These are phyloP conservation scores for Condylostoma magnum DNA, from an alignment of 169 alveolate species.

Conservation along the genomic window DNA sequence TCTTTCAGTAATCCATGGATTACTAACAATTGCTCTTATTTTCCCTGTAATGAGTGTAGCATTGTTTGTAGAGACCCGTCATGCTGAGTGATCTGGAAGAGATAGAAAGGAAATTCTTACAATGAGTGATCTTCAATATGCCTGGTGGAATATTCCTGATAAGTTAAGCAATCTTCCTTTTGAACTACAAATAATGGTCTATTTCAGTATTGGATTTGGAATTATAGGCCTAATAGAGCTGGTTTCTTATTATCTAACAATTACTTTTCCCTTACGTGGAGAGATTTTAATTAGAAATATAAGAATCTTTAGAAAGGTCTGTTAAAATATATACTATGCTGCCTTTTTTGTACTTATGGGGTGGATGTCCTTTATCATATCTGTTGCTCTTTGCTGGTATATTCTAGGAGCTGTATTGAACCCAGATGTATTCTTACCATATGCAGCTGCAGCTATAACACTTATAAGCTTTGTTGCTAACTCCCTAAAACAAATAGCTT, in stretches of 20 bases:
- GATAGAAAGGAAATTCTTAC: background rate
- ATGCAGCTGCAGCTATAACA: conserved; percentile 51
- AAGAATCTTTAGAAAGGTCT: background rate
- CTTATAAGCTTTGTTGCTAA: conserved; percentile 21
- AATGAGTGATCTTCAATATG: background rate
- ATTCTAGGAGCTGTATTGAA: conserved; percentile 63
- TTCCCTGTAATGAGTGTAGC: background rate
- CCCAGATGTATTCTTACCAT: conserved; percentile 54
- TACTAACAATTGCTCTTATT: background rate
- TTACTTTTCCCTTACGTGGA: background rate
- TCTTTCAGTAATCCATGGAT: background rate
- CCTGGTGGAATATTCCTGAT: conserved; percentile 1
- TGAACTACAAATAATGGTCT: background rate
- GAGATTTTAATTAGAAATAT: background rate
- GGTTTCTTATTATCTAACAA: background rate
- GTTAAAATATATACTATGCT: background rate
- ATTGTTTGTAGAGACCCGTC: background rate
- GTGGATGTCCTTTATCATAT: background rate
- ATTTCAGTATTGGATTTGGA: background rate
- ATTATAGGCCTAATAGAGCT: background rate
- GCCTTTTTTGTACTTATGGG: background rate
- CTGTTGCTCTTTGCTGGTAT: conserved; percentile 37
- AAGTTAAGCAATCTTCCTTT: background rate
- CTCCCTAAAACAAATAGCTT: background rate
- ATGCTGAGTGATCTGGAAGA: background rate